phyloP scores from a whole-genome alignment of 805 yeast genomes.

The Nakazawaea sp. region DNA sequence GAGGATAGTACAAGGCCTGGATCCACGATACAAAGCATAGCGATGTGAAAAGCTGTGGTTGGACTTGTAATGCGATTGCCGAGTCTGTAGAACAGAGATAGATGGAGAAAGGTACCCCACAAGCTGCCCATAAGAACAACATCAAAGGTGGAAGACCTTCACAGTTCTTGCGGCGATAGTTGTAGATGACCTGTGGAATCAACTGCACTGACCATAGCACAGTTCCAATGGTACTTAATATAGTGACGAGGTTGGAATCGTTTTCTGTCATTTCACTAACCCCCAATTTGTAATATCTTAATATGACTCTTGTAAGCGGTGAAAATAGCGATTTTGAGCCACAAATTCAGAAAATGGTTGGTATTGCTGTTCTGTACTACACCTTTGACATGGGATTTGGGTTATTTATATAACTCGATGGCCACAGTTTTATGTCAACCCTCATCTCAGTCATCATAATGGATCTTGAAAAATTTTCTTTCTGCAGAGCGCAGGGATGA shows the following conservation, averaged over 20 bases:
- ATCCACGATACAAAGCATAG: slow-evolving; percentile 62
- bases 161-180: slow-evolving; percentile 65
- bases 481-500: too few relatives aligned
- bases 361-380: too few relatives aligned
- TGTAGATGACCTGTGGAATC: slow-evolving; percentile 68
- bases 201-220: slow-evolving; percentile 91
- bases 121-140: slow-evolving; percentile 80
- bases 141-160: slow-evolving; percentile 87
- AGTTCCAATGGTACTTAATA: slow-evolving; percentile 84
- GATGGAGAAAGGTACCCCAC: slow-evolving; percentile 80
- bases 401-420: too few relatives aligned
- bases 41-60: slow-evolving; percentile 76
- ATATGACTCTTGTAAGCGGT: too few relatives aligned
- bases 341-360: too few relatives aligned
- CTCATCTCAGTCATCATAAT: too few relatives aligned
- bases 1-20: slow-evolving; percentile 47
- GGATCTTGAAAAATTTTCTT: too few relatives aligned
- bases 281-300: too few relatives aligned
- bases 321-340: too few relatives aligned
- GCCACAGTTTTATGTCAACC: too few relatives aligned
- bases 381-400: too few relatives aligned
- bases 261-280: too few relatives aligned
- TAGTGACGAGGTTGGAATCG: slow-evolving; percentile 48
- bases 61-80: slow-evolving; percentile 73
- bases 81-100: slow-evolving; percentile 70